These are phyloP conservation scores for Globisporangium yorkense DNA, from an alignment of 352 stramenopile species.

Conservation along the genomic window DNA sequence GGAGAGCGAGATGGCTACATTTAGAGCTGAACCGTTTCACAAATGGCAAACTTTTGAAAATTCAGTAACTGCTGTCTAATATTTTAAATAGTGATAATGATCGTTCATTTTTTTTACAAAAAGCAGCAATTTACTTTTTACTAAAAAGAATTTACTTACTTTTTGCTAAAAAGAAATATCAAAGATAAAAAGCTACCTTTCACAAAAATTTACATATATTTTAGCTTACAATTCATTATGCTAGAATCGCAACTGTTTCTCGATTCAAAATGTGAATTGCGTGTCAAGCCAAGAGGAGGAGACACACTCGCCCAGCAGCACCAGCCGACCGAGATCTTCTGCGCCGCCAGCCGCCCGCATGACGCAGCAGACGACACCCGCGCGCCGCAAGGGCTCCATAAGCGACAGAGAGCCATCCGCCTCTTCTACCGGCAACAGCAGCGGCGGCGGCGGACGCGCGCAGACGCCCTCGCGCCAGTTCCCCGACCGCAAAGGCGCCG, in stretches of 20 bases:
- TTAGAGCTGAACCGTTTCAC: too few species aligned
- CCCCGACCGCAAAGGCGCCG: slow-evolving; percentile 4
- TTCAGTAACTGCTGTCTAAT: too few species aligned
- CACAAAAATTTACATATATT: neutral
- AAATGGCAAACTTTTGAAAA: too few species aligned
- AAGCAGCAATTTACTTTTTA: too few species aligned
- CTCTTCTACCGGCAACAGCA: neutral
- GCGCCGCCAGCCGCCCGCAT: neutral
- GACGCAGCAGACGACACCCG: slow-evolving; percentile 7
- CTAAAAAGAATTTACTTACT: too few species aligned
- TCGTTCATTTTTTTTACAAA: too few species aligned
- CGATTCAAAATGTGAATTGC: neutral
- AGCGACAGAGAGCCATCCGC: slow-evolving; percentile 7
- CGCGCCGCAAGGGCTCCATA: slow-evolving; percentile 11
- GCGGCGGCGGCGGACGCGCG: neutral
- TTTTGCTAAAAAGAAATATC: too few species aligned
- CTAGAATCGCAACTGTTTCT: neutral
- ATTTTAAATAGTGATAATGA: too few species aligned
- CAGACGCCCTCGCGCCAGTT: slow-evolving; percentile 12
- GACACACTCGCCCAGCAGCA: neutral
- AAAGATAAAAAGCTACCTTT: too few species aligned
- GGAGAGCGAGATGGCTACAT: too few species aligned
- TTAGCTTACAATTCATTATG: neutral
- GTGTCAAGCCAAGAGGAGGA: neutral
- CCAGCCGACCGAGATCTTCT: neutral